Percentiles rank a stretch among this genome's conserved stretches.
phyloP scores from a whole-genome alignment of 306 rosid species.

The Macrotyloma uniflorum region DNA sequence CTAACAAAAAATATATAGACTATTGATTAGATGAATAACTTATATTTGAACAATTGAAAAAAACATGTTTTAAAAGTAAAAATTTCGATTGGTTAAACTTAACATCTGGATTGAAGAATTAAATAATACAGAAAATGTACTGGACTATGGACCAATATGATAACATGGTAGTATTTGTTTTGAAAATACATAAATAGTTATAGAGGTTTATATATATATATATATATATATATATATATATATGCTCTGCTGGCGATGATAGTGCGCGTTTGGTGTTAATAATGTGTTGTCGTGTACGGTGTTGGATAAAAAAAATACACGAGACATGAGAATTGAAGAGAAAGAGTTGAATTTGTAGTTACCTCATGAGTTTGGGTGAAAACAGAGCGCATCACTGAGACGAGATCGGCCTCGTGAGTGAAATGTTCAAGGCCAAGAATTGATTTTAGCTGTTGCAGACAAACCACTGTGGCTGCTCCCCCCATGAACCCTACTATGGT shows the following conservation, averaged over 20 bases:
- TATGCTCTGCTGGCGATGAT: neutral
- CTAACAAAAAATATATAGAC: neutral
- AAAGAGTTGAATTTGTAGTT: constrained; percentile 21
- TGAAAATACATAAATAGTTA: too few relatives aligned
- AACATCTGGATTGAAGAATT: neutral
- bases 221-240: too few relatives aligned
- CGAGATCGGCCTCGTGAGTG: constrained; percentile 71
- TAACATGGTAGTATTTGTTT: neutral
- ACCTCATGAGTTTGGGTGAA: constrained; percentile 72
- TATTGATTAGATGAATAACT: neutral
- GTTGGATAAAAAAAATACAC: neutral
- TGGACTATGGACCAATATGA: too few relatives aligned
- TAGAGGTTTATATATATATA: too few relatives aligned
- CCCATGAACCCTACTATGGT: constrained; percentile 96
- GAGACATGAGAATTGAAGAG: neutral
- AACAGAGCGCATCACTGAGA: constrained; percentile 85
- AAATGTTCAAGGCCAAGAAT: constrained; percentile 79
- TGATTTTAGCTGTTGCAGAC: constrained; percentile 86
- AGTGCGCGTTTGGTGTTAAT: neutral
- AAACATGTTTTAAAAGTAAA: neutral
- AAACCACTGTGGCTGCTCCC: constrained; percentile 93
- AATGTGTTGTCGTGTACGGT: constrained; percentile 15
- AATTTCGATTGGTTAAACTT: neutral
- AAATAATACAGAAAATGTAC: neutral
- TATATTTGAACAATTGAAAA: neutral